phyloP scores from a whole-genome alignment of 345 rosid genomes.

The Bruguiera parviflora region DNA sequence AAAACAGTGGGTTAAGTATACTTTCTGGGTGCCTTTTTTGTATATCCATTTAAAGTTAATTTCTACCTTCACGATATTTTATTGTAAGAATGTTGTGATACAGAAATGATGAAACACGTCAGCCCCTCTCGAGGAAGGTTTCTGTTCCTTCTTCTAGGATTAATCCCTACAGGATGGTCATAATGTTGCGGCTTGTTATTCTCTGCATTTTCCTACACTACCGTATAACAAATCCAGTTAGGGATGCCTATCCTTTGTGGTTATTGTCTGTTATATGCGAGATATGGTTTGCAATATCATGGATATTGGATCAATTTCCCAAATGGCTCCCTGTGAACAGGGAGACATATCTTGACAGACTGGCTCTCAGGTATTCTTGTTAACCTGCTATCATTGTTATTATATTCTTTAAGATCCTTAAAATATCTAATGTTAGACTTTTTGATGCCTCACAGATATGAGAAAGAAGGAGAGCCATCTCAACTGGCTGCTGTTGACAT shows the following conservation, averaged over 20 bases:
- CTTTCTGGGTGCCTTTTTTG: no score
- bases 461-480: conserved; percentile 29
- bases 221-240: conserved; percentile 35
- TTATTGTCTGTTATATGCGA: conserved; percentile 34
- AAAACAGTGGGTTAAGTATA: not conserved
- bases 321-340: conserved; percentile 40
- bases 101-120: conserved; percentile 38
- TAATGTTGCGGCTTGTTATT: conserved; percentile 31
- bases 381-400: not conserved
- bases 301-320: conserved; percentile 41
- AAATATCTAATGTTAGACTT: no score
- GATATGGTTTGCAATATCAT: conserved; percentile 40
- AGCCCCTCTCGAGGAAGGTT: conserved; percentile 36
- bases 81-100: not conserved
- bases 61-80: not conserved
- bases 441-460: conserved; percentile 17
- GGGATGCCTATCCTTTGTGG: conserved; percentile 31
- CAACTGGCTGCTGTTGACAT: conserved; percentile 26
- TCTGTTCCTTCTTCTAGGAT: conserved; percentile 34
- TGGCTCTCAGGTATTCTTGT: conserved; percentile 29
- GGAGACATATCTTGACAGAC: conserved; percentile 40
- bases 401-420: not conserved
- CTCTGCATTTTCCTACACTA: conserved; percentile 35
- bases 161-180: conserved; percentile 37
- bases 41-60: no score